Evolutionary conservation across 495 filamentous ascomycete genomes (phyloP).

Genomic region (Xylaria castorea): DNA sequence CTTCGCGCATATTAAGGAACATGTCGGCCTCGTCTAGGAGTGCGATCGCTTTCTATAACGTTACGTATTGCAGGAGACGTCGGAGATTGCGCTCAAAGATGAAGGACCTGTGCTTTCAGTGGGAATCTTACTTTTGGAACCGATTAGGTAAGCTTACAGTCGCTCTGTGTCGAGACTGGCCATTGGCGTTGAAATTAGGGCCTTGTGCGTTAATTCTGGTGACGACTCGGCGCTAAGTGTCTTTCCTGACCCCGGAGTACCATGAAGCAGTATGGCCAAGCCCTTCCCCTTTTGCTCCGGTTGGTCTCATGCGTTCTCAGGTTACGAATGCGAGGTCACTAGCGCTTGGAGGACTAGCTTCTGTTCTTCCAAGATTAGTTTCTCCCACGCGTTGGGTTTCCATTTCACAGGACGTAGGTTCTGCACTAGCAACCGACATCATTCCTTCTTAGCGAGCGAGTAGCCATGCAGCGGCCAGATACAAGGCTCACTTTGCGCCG

Average conservation of each 20-base stretch:
- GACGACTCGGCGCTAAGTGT: constrained; percentile 56
- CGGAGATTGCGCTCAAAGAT: constrained; percentile 73
- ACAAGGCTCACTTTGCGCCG: background rate
- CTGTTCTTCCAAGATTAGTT: constrained; percentile 74
- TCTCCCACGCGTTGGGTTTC: constrained; percentile 77
- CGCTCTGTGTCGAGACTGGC: constrained; percentile 19
- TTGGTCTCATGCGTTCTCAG: constrained; percentile 63
- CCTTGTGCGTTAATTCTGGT: constrained; percentile 47
- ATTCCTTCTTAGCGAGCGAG: constrained; percentile 78
- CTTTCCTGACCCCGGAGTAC: constrained; percentile 59
- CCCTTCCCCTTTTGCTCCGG: constrained; percentile 70
- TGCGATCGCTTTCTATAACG: constrained; percentile 79
- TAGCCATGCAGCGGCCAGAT: constrained; percentile 57
- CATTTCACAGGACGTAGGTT: constrained; percentile 76
- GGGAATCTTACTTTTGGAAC: constrained; percentile 75
- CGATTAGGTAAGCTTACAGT: constrained; percentile 70
- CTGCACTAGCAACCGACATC: constrained; percentile 79
- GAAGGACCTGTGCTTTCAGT: constrained; percentile 73
- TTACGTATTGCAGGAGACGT: constrained; percentile 80
- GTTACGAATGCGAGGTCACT: constrained; percentile 66
- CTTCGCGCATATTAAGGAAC: constrained; percentile 71
- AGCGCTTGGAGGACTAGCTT: constrained; percentile 80
- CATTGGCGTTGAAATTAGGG: constrained; percentile 41
- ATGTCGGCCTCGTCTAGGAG: constrained; percentile 77
- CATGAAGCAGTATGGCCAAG: constrained; percentile 54